phyloP scores from a whole-genome alignment of 805 yeast species.

The Kuraishia molischiana region DNA sequence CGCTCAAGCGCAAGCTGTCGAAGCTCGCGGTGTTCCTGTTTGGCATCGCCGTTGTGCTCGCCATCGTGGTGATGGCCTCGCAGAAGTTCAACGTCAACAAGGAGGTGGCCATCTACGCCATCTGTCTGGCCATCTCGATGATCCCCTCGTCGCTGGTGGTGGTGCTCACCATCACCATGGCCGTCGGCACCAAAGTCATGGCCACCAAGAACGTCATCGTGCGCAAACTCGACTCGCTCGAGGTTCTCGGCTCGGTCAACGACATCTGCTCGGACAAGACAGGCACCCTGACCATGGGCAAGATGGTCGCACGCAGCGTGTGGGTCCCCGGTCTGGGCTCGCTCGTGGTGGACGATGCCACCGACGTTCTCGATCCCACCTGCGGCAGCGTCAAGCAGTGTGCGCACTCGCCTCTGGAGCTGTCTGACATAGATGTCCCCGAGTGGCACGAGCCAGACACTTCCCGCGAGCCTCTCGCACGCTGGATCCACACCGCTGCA shows the following conservation, averaged over 20 bases:
- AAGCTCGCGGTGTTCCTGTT: constrained; percentile 69
- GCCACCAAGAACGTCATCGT: constrained; percentile 63
- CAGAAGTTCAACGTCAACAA: constrained; percentile 65
- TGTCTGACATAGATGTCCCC: constrained; percentile 23
- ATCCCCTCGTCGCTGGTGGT: constrained; percentile 76
- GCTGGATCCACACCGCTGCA: constrained; percentile 60
- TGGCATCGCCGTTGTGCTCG: constrained; percentile 72
- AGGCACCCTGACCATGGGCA: constrained; percentile 74
- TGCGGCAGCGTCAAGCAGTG: constrained; percentile 35
- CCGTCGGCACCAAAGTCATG: constrained; percentile 70
- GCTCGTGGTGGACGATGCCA: constrained; percentile 40
- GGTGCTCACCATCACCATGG: constrained; percentile 80
- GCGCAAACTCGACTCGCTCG: constrained; percentile 67
- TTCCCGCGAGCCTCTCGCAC: constrained; percentile 20
- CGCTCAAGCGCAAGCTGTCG: constrained; percentile 66
- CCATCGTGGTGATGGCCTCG: constrained; percentile 80
- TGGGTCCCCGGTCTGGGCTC: constrained; percentile 63
- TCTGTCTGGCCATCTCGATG: constrained; percentile 77
- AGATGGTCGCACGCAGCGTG: constrained; percentile 61
- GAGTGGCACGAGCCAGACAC: constrained; percentile 16
- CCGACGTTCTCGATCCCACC: constrained; percentile 57
- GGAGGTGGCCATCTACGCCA: constrained; percentile 82
- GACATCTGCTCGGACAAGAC: constrained; percentile 80
- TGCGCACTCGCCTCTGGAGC: constrained; percentile 24
- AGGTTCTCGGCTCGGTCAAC: constrained; percentile 70